Evolutionary conservation across 257 asterid genomes (phyloP).

Genomic region (Capsicum chinense): DNA sequence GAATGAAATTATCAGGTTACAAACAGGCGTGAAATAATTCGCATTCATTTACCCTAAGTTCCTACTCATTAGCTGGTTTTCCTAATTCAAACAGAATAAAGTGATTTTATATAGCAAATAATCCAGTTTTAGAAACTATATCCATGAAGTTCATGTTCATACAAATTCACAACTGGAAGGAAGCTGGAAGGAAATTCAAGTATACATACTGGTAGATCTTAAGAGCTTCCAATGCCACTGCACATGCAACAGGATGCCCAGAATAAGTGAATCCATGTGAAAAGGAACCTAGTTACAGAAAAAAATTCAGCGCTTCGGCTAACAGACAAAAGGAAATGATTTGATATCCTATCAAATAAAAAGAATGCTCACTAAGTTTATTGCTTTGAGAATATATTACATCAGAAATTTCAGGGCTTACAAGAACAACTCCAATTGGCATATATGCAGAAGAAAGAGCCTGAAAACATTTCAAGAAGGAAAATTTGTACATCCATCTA

Average conservation of each 20-base stretch:
- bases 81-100: background rate
- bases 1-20: background rate
- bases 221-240: too few relatives aligned
- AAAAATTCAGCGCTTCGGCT: too few relatives aligned
- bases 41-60: background rate
- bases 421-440: conserved; percentile 96
- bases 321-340: too few relatives aligned
- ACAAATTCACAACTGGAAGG: too few relatives aligned
- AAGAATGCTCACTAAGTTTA: conserved; percentile 60
- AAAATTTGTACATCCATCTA: background rate
- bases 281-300: too few relatives aligned
- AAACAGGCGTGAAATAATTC: background rate
- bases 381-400: conserved; percentile 89
- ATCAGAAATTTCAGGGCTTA: conserved; percentile 76
- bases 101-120: background rate
- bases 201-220: too few relatives aligned
- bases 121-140: conserved; percentile 4
- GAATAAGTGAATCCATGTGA: too few relatives aligned
- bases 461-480: conserved; percentile 40
- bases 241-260: too few relatives aligned
- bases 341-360: too few relatives aligned
- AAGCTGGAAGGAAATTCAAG: too few relatives aligned
- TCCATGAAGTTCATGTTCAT: background rate
- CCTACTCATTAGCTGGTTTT: conserved; percentile 3
- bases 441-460: conserved; percentile 94